Evolutionary conservation across 192 early-diverging fungal genomes (phyloP).

Genomic region (Coemansia sp.): DNA sequence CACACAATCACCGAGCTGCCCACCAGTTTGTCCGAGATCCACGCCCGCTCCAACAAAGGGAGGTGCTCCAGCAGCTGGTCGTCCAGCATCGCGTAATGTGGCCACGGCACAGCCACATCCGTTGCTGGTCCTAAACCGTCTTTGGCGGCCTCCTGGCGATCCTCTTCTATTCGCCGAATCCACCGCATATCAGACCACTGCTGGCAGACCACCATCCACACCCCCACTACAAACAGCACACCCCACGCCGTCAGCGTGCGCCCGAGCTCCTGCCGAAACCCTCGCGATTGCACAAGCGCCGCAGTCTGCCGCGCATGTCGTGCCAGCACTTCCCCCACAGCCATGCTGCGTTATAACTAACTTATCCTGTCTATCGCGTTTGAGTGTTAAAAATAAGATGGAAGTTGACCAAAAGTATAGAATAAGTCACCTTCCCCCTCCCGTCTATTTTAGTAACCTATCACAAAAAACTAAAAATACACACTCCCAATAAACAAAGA

Average conservation of each 20-base stretch:
- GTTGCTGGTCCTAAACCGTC: too few relatives aligned
- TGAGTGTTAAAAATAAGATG: too few relatives aligned
- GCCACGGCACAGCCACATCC: conserved; percentile 19
- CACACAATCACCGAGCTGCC: conserved; percentile 47
- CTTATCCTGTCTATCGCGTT: too few relatives aligned
- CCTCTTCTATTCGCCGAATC: conserved; percentile 16
- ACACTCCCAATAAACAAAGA: too few relatives aligned
- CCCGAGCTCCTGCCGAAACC: conserved; percentile 30
- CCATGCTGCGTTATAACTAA: background rate
- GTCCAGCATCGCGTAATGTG: conserved; percentile 29
- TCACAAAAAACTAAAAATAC: too few relatives aligned
- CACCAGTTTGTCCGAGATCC: conserved; percentile 58
- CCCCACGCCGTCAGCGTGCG: conserved; percentile 34
- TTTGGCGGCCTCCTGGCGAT: background rate
- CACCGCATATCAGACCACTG: conserved; percentile 55
- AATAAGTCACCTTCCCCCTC: too few relatives aligned
- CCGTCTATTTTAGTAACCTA: too few relatives aligned
- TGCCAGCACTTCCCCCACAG: background rate
- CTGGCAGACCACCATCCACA: conserved; percentile 56
- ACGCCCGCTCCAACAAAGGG: conserved; percentile 41
- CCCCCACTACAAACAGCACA: conserved; percentile 37
- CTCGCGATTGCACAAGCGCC: conserved; percentile 11
- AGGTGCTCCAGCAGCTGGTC: conserved; percentile 56
- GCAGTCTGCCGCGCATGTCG: background rate
- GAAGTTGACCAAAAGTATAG: too few relatives aligned